A percentile compares a stretch with the other conserved stretches of the same genome.
Evolutionary conservation across 139 green algal genomes (phyloP).

Genomic region (Chlamydomonas sphaeroides): DNA sequence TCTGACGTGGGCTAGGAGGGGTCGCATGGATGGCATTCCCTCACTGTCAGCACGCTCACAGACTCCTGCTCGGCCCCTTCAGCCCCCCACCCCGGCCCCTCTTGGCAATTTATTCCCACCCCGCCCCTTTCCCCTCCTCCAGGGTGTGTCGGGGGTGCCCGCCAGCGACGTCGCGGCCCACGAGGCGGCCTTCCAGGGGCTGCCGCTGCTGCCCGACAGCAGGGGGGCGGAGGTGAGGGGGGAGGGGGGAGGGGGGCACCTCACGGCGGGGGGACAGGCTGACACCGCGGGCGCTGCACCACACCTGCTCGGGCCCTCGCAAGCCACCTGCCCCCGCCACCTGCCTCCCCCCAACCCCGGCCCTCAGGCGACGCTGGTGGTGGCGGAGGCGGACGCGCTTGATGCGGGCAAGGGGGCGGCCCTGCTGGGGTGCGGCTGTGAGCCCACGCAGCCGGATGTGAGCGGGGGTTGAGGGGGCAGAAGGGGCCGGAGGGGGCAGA

Average conservation of each 20-base stretch:
- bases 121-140: neutral
- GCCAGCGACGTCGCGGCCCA: constrained; percentile 37
- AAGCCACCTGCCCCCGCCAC: too few species aligned
- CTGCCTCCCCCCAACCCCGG: neutral
- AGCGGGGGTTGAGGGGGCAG: neutral
- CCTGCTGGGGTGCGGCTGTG: constrained; percentile 55
- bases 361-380: neutral
- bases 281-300: too few species aligned
- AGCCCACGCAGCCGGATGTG: constrained; percentile 71
- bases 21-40: too few species aligned
- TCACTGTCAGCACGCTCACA: too few species aligned
- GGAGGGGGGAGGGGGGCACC: neutral
- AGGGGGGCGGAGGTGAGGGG: neutral
- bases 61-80: neutral
- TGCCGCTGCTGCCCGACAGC: constrained; percentile 23
- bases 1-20: too few species aligned
- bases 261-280: too few species aligned
- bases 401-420: constrained; percentile 53
- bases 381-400: constrained; percentile 70
- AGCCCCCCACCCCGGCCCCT: too few species aligned
- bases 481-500: too few species aligned
- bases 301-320: too few species aligned
- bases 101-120: too few species aligned
- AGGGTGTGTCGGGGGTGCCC: constrained; percentile 26
- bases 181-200: constrained; percentile 46